Base-by-base conservation (phyloP, 192 early-diverging fungal species). In the Coemansia sp. region DNA sequence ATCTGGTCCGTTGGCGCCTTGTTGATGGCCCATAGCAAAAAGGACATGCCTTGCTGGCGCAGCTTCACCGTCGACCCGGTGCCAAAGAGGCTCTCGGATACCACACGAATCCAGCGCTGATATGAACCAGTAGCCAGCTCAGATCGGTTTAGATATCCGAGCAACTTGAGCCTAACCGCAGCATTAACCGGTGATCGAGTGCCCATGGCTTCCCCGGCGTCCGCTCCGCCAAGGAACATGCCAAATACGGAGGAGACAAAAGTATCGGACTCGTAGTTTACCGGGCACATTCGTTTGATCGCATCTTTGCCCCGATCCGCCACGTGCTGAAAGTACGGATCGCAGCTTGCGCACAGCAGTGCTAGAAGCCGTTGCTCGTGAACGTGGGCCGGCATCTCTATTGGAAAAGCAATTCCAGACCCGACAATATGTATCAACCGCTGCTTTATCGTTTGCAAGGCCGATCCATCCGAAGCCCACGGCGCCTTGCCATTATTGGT, bases 21-120 rank as follows among this genome's bases (percentile, higher is more conserved):
- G 25, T 87, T 66, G 9, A 89, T 84, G 20, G 88, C 78, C 94
- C 94, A 97, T 44, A 93, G 92, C 39, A 95, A 60, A 76, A 92
- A 97, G 1, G 74, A 57, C 82, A 95, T 90, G 1, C 86, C 88
- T 2, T 83, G 78, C 55, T 81, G 80, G 7, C 86, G 73, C 14
- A 95, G 68, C 44, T 85, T 91, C 14, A 75, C 42, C 25, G 75
- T 90, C 15, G 90, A 34, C 7, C 40, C 50, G 2, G 64, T 48
- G 75, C 88, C 87, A 67, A 89, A 92, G 5, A 97, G 67, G 25
- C 86, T 81, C 72, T 94, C 90, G 65, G 88, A 87, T 7, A 85
- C 64, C 4, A 90, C 83, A 31, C 88, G 87, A 1, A 87, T 53
- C 55, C 89, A 83, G 8, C 80, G 68, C 1, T 90, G 83, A 43